Conservation (phyloP, 2,329 filamentous ascomycete species). For the Bisporella sp. region DNA sequence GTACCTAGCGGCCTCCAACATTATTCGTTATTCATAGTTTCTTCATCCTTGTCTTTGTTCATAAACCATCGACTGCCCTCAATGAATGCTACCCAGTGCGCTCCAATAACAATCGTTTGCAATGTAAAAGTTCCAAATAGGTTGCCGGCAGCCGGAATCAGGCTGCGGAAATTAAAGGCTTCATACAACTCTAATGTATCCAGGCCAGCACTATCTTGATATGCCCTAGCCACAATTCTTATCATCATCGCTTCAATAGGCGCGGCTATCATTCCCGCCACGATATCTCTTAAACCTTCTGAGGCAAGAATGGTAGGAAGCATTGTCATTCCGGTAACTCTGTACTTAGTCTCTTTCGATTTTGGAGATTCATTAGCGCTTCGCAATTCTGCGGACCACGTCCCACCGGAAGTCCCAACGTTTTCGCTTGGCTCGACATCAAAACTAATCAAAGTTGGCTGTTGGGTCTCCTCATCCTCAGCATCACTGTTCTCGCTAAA, state of each 20-base stretch:
- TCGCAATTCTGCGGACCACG: conserved; percentile 29
- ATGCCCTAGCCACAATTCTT: conserved; percentile 21
- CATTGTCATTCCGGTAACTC: conserved; percentile 26
- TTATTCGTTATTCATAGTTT: too few relatives aligned
- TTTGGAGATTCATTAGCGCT: conserved; percentile 24
- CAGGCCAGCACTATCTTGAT: conserved; percentile 14
- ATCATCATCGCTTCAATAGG: conserved; percentile 27
- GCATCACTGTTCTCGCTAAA: conserved; percentile 11
- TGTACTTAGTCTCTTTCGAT: conserved; percentile 19
- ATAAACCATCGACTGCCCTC: too few relatives aligned
- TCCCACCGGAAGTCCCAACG: conserved; percentile 14
- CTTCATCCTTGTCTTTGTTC: too few relatives aligned
- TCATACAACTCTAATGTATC: conserved; percentile 15
- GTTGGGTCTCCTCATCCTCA: conserved; percentile 24
- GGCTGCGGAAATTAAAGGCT: conserved; percentile 10
- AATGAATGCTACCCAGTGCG: too few relatives aligned
- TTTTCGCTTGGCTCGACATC: conserved; percentile 24
- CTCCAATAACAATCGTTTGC: conserved; percentile 6
- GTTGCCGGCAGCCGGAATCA: conserved; percentile 13
- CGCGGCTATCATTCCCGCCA: conserved; percentile 19
- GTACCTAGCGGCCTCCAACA: too few relatives aligned
- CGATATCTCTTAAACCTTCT: conserved; percentile 24
- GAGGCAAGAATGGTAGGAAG: conserved; percentile 26
- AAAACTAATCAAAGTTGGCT: conserved; percentile 27
- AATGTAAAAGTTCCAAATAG: conserved; percentile 17